phyloP scores from a whole-genome alignment of 192 early-diverging fungal species.

The Coemansia sp. region DNA sequence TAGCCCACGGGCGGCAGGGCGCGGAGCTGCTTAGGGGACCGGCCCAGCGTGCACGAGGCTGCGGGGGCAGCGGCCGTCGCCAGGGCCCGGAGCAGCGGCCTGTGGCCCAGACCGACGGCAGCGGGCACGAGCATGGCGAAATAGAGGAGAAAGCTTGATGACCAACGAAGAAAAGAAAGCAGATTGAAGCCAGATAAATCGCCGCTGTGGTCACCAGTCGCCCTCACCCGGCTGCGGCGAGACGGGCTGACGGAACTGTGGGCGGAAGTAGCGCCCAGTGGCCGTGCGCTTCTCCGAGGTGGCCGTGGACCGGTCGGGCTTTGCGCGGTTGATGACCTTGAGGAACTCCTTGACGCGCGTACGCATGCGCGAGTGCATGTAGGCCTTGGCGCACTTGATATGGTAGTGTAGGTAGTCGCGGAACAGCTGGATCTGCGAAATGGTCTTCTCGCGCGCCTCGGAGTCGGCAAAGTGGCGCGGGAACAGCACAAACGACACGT shows the following conservation, averaged over 20 bases:
- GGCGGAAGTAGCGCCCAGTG: constrained; percentile 50
- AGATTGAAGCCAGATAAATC: background rate
- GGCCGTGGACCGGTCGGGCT: constrained; percentile 70
- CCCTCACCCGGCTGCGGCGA: constrained; percentile 30
- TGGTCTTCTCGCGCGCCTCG: constrained; percentile 78
- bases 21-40: constrained; percentile 17
- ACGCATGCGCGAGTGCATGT: constrained; percentile 98
- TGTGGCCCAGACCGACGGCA: too few species aligned
- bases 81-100: too few species aligned
- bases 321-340: constrained; percentile 98
- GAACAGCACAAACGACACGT: constrained; percentile 97
- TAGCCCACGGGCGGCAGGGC: constrained; percentile 38
- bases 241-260: constrained; percentile 44
- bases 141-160: background rate
- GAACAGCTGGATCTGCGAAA: constrained; percentile 95
- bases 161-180: background rate
- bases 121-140: background rate
- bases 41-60: constrained; percentile 25
- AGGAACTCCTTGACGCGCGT: constrained; percentile 91
- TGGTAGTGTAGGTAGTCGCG: constrained; percentile 99
- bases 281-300: constrained; percentile 70
- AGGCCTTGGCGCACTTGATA: constrained; percentile 98
- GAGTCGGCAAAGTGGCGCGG: constrained; percentile 76
- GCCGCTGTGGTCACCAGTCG: constrained; percentile 27
- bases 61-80: too few species aligned